Percentiles rank a stretch among this genome's conserved stretches.
Conservation (phyloP, 257 asterid genomes). For the Capsicum rhomboideum region DNA sequence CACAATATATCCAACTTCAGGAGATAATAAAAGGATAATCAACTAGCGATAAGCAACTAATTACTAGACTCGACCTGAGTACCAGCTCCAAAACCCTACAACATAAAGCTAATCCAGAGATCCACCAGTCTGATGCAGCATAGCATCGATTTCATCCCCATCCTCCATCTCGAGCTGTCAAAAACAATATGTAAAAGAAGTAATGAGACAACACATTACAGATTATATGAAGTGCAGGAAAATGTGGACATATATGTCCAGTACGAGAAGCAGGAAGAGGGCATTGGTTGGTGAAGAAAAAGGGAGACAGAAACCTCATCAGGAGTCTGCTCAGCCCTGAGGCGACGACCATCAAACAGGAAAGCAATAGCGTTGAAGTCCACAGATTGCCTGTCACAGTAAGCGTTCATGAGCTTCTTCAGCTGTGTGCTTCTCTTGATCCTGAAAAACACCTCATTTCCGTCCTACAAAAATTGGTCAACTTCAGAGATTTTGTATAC, state of each 20-base stretch:
- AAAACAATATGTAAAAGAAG: not conserved
- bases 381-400: constrained; percentile 30
- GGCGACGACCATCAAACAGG: constrained; percentile 32
- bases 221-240: not conserved
- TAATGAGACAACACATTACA: not conserved
- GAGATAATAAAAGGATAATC: not conserved
- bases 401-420: constrained; percentile 38
- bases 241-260: not conserved
- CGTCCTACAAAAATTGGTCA: constrained; percentile 20
- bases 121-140: constrained; percentile 27
- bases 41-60: not conserved
- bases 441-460: constrained; percentile 30
- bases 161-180: constrained; percentile 28
- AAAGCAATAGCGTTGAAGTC: constrained; percentile 25
- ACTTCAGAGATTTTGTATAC: not conserved
- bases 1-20: not conserved
- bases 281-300: not conserved
- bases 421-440: constrained; percentile 30
- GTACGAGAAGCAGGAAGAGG: not conserved
- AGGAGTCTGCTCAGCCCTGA: constrained; percentile 30
- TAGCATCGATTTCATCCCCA: constrained; percentile 36
- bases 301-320: constrained; percentile 20
- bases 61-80: not conserved
- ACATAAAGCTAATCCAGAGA: not conserved
- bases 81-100: not conserved